Conservation (phyloP, 148 eudicot species). For the Silene conica region DNA sequence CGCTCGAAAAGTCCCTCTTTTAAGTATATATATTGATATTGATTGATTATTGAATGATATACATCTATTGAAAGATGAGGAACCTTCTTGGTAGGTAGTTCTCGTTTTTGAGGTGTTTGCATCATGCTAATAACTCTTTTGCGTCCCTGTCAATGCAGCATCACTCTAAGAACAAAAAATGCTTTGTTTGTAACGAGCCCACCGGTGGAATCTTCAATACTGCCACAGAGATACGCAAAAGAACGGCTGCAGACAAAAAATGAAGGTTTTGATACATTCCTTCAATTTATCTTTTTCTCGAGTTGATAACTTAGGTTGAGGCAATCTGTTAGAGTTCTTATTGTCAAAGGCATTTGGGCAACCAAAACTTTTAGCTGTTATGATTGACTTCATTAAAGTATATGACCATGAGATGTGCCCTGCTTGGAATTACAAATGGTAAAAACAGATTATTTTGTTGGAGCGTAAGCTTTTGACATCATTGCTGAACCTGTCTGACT, state of each 20-base stretch:
- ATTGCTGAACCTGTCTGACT: not conserved
- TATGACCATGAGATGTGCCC: not conserved
- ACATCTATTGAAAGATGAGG: not conserved
- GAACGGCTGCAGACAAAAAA: slow-evolving; percentile 50
- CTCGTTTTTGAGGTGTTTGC: not conserved
- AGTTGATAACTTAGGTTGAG: slow-evolving; percentile 1
- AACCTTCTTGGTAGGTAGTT: not conserved
- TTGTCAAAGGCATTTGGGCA: not conserved
- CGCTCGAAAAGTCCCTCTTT: no score
- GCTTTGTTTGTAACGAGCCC: slow-evolving; percentile 77
- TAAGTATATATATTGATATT: no score
- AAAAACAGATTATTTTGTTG: not conserved
- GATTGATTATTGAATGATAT: not conserved
- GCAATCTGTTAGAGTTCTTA: not conserved
- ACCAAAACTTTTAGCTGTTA: not conserved
- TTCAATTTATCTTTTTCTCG: not conserved
- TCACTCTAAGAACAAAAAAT: slow-evolving; percentile 73
- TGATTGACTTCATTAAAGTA: not conserved
- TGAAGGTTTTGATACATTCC: slow-evolving; percentile 17
- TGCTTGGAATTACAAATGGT: not conserved
- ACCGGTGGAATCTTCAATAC: slow-evolving; percentile 80
- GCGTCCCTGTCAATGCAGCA: slow-evolving; percentile 48
- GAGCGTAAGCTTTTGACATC: no score
- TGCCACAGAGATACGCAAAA: slow-evolving; percentile 75
- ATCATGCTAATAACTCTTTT: slow-evolving; percentile 8